phyloP scores from a whole-genome alignment of 768 basidiomycete species.

The Auricularia sp. region DNA sequence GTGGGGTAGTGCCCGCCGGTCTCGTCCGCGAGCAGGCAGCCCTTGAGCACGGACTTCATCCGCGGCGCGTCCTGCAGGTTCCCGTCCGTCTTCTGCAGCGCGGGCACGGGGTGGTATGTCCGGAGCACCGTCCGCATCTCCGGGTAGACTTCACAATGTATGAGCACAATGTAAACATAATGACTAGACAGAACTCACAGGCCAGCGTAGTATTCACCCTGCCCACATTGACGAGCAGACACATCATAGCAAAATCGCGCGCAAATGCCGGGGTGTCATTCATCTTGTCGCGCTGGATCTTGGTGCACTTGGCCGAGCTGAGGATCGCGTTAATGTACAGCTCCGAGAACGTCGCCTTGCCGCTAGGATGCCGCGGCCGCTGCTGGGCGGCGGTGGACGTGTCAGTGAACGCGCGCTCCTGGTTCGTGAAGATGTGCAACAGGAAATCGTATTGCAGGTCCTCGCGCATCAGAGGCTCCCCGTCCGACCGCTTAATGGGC shows the following conservation, averaged over 20 bases:
- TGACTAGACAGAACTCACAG: constrained; percentile 37
- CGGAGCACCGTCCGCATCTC: constrained; percentile 71
- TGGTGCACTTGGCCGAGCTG: constrained; percentile 61
- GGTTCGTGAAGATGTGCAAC: constrained; percentile 65
- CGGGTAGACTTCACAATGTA: constrained; percentile 46
- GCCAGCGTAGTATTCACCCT: constrained; percentile 77
- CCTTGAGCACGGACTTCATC: constrained; percentile 66
- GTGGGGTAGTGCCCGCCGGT: constrained; percentile 36
- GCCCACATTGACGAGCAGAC: constrained; percentile 67
- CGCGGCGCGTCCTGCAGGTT: constrained; percentile 73
- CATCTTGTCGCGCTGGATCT: constrained; percentile 64
- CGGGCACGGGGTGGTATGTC: constrained; percentile 70
- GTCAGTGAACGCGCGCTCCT: constrained; percentile 53
- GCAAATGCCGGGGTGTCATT: constrained; percentile 50
- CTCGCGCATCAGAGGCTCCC: constrained; percentile 52
- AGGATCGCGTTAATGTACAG: constrained; percentile 76
- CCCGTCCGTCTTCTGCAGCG: constrained; percentile 55
- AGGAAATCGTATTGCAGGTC: constrained; percentile 79
- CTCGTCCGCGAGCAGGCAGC: constrained; percentile 45
- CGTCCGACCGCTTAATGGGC: constrained; percentile 29
- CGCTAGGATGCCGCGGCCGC: constrained; percentile 26
- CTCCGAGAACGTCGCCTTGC: constrained; percentile 65
- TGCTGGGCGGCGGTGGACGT: constrained; percentile 36
- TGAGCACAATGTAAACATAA: neutral
- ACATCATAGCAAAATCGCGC: constrained; percentile 65